Evolutionary conservation across 129 eudicot genomes (phyloP), one percentile per base, ranked within the genome.

Genomic region (Deinandra increscens): DNA sequence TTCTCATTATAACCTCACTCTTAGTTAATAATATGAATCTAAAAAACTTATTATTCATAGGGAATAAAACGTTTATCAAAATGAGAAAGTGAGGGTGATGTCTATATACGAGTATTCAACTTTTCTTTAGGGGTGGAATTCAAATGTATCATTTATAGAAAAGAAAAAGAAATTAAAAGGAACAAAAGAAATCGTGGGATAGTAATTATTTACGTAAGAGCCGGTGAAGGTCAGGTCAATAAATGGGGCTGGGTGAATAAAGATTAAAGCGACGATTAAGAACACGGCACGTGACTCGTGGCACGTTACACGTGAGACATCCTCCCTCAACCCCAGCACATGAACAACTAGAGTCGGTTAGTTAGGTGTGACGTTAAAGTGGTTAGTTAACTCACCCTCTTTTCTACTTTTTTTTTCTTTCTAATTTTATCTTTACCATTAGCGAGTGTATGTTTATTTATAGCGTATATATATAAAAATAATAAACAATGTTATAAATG

Each of bases 271-370:
- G 44, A 54, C 41, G 44, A 54, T 36, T 23, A 18, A 73, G 65
- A 76, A 69, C 64, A 60, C 4, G 69, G 75, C 81, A 82, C 81
- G 86, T 78, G 82, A 82, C 75, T 70, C 72, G 69, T 62, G 79
- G 78, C 80, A 74, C 42, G 56, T 64, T 79, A 55, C 80, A 82
- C 80, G 79, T 83, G 84, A 75, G 79, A 80, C 62, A 69, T 66
- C 68, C 39, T 39, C 60, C 15, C 20, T 39, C 78, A 74, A 51
- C 36, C 72, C 62, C 69, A 68, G 46, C 41, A 59, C 75, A 68
- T 76, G 80, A 75, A 75, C 61, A 75, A 75, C 61, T 71, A 71
- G 74, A 34, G 75, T 74, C 82, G 63, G 88, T 83, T 80, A 64
- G 76, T 75, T 79, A 62, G 78, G 85, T 70, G 70, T 64, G 79